A percentile compares a stretch with the other conserved stretches of the same genome.
These are phyloP conservation scores for Pseudogymnoascus sp. DNA, from an alignment of 2,329 filamentous ascomycete genomes.

Conservation along the genomic window DNA sequence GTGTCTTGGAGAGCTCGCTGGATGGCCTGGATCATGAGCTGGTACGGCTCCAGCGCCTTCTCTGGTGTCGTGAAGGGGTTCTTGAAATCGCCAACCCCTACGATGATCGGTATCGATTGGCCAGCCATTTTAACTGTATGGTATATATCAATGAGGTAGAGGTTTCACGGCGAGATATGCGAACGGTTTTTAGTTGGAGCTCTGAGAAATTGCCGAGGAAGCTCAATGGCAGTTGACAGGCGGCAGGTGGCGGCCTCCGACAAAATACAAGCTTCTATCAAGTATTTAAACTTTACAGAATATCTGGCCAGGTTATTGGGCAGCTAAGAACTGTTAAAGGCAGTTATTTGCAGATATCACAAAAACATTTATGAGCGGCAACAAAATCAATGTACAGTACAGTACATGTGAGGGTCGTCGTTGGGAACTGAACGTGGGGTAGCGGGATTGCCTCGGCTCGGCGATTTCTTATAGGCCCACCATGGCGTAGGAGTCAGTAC, in stretches of 20 bases:
- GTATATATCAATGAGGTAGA: neutral
- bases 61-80: conserved; percentile 45
- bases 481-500: neutral
- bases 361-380: neutral
- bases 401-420: neutral
- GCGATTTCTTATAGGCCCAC: conserved; percentile 6
- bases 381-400: neutral
- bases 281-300: neutral
- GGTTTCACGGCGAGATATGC: neutral
- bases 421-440: neutral
- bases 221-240: conserved; percentile 4
- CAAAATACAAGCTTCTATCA: neutral
- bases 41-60: conserved; percentile 50
- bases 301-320: neutral
- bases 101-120: conserved; percentile 42
- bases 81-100: conserved; percentile 55
- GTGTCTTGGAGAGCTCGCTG: conserved; percentile 44
- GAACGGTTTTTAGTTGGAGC: neutral
- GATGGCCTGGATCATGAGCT: conserved; percentile 51
- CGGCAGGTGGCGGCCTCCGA: neutral
- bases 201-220: neutral
- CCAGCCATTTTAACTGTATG: neutral
- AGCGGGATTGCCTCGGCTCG: conserved; percentile 1
- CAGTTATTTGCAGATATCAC: neutral
- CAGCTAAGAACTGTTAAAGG: neutral